Conservation (phyloP, 441 rosid species). For the Flueggea neowawraea region DNA sequence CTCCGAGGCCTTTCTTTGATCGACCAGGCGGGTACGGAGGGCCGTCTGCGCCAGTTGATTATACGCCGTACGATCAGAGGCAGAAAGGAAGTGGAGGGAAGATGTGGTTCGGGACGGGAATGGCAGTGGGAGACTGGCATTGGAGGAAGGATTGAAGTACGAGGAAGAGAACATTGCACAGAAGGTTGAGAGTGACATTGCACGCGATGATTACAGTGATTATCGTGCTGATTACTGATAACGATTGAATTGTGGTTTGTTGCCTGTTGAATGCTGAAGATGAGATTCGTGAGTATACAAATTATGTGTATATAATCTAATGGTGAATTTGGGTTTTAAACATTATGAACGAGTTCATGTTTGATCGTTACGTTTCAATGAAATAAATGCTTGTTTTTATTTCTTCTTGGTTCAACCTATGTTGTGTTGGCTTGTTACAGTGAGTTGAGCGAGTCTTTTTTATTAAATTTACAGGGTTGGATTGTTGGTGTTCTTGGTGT, state of each 20-base stretch:
- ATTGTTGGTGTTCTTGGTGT: too few species aligned
- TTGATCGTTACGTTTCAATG: too few species aligned
- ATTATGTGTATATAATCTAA: too few species aligned
- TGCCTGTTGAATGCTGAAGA: too few species aligned
- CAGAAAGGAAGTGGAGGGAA: conserved; percentile 18
- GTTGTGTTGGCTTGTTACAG: too few species aligned
- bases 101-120: conserved; percentile 54
- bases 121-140: conserved; percentile 73
- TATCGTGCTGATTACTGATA: conserved; percentile 14
- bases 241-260: not conserved
- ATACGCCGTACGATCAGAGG: conserved; percentile 27
- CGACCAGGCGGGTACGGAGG: conserved; percentile 23
- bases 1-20: conserved; percentile 25
- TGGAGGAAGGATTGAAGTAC: conserved; percentile 56
- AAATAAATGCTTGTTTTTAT: too few species aligned
- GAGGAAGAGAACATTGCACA: conserved; percentile 64
- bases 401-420: too few species aligned
- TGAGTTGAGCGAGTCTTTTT: too few species aligned
- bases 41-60: conserved; percentile 46
- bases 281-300: too few species aligned
- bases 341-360: too few species aligned
- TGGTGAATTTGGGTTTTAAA: too few species aligned
- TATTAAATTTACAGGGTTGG: too few species aligned
- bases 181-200: conserved; percentile 48
- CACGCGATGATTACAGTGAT: conserved; percentile 24